phyloP scores from a whole-genome alignment of 1,139 yeast genomes.

The Kodamaea anthophila region DNA sequence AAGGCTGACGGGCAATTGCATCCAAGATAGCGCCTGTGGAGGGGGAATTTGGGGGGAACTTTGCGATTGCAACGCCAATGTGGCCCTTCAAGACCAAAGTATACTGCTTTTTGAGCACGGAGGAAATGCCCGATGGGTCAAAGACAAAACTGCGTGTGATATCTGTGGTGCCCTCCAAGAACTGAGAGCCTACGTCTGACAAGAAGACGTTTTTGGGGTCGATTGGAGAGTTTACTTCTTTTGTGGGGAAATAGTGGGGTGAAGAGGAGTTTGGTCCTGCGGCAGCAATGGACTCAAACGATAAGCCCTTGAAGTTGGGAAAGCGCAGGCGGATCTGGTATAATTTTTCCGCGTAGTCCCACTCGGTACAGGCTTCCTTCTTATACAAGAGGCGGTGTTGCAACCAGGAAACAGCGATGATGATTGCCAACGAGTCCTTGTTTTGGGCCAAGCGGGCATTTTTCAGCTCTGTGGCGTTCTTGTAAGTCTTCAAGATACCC shows the following conservation, averaged over 20 bases:
- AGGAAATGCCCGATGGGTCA: slow-evolving; percentile 20
- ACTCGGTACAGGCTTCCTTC: slow-evolving; percentile 26
- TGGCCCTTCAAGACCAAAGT: slow-evolving; percentile 53
- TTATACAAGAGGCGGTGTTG: slow-evolving; percentile 29
- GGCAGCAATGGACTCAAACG: slow-evolving; percentile 51
- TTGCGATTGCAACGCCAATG: slow-evolving; percentile 47
- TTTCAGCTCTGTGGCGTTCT: slow-evolving; percentile 33
- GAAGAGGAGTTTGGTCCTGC: slow-evolving; percentile 51
- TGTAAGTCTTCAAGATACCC: slow-evolving; percentile 30
- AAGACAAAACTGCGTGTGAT: slow-evolving; percentile 50
- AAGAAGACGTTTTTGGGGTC: slow-evolving; percentile 40
- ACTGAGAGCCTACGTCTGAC: slow-evolving; percentile 52
- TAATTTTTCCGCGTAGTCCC: slow-evolving; percentile 40
- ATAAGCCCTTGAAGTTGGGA: slow-evolving; percentile 45
- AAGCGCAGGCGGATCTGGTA: slow-evolving; percentile 34
- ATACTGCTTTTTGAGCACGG: slow-evolving; percentile 33
- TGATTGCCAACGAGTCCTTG: slow-evolving; percentile 40
- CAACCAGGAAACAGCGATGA: slow-evolving; percentile 38
- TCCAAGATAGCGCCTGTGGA: slow-evolving; percentile 44
- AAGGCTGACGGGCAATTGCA: slow-evolving; percentile 44
- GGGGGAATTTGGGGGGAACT: slow-evolving; percentile 35
- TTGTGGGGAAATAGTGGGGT: slow-evolving; percentile 51
- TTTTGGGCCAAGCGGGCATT: slow-evolving; percentile 38
- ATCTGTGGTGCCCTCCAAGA: slow-evolving; percentile 55
- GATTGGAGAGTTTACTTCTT: slow-evolving; percentile 30